phyloP scores from a whole-genome alignment of 148 eudicot genomes.

The Rhododendron kiyosumense region DNA sequence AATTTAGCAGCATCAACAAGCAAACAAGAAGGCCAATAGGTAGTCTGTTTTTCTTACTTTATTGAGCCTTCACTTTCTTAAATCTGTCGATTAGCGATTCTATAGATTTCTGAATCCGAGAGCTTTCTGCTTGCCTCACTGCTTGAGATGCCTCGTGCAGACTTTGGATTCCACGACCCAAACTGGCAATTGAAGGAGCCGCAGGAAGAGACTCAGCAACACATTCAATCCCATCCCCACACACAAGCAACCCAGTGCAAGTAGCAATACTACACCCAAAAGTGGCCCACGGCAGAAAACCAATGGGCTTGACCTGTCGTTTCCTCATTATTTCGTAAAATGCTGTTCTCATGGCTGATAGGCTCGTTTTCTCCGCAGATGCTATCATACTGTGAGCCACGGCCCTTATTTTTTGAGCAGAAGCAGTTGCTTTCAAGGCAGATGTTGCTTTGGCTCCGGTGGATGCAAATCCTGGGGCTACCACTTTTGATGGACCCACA shows the following conservation, averaged over 20 bases:
- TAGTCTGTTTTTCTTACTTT: slow-evolving; percentile 17
- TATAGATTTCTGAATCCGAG: slow-evolving; percentile 66
- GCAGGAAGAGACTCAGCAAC: slow-evolving; percentile 63
- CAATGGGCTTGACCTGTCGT: slow-evolving; percentile 48
- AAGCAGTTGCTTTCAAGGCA: slow-evolving; percentile 57
- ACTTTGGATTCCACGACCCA: slow-evolving; percentile 68
- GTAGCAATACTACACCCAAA: slow-evolving; percentile 83
- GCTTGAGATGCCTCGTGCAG: slow-evolving; percentile 48
- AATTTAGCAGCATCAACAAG: neutral
- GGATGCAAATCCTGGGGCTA: slow-evolving; percentile 52
- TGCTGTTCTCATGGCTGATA: slow-evolving; percentile 83
- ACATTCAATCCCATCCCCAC: slow-evolving; percentile 89
- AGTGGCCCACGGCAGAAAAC: slow-evolving; percentile 80
- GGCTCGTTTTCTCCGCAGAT: slow-evolving; percentile 82
- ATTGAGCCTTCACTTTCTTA: slow-evolving; percentile 47
- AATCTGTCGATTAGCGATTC: slow-evolving; percentile 71
- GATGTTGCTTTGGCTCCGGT: slow-evolving; percentile 58
- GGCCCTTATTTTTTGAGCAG: slow-evolving; percentile 72
- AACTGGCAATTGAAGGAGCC: slow-evolving; percentile 67
- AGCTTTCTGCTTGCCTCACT: slow-evolving; percentile 42
- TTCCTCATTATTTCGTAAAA: slow-evolving; percentile 97
- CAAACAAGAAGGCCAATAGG: neutral
- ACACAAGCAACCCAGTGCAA: slow-evolving; percentile 62
- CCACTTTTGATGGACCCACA: slow-evolving; percentile 60
- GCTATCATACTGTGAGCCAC: slow-evolving; percentile 83